Conservation (phyloP, 345 rosid genomes). For the Aquilaria sinensis region DNA sequence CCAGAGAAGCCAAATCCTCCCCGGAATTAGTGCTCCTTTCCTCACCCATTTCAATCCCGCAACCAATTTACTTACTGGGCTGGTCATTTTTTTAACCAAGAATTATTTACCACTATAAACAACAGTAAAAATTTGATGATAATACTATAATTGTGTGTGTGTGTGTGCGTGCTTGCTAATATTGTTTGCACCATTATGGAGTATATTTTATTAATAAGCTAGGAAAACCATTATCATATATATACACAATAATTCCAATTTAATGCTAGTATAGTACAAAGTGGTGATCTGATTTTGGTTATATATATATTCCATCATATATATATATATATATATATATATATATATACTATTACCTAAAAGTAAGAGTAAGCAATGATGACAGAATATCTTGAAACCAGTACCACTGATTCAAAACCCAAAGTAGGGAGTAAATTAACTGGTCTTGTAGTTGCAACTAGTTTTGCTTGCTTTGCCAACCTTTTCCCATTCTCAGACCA, state of each 20-base stretch:
- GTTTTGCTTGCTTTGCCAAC: conserved; percentile 1
- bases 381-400: conserved; percentile 51
- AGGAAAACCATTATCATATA: no score
- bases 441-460: no score
- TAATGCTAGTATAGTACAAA: background rate
- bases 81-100: no score
- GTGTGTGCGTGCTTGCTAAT: no score
- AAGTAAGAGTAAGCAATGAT: conserved; percentile 44
- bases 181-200: no score
- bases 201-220: no score
- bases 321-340: background rate
- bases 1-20: conserved; percentile 11
- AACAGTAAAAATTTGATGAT: no score
- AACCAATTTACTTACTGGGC: no score
- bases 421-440: conserved; percentile 1
- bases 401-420: conserved; percentile 20
- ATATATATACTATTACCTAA: conserved; percentile 27
- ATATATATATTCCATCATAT: background rate
- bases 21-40: conserved; percentile 22
- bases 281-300: no score
- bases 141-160: no score
- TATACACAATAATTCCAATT: background rate
- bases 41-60: conserved; percentile 15
- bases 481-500: conserved; percentile 19
- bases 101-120: no score